phyloP scores from a whole-genome alignment of 148 eudicot genomes.

The Chenopodium formosanum region DNA sequence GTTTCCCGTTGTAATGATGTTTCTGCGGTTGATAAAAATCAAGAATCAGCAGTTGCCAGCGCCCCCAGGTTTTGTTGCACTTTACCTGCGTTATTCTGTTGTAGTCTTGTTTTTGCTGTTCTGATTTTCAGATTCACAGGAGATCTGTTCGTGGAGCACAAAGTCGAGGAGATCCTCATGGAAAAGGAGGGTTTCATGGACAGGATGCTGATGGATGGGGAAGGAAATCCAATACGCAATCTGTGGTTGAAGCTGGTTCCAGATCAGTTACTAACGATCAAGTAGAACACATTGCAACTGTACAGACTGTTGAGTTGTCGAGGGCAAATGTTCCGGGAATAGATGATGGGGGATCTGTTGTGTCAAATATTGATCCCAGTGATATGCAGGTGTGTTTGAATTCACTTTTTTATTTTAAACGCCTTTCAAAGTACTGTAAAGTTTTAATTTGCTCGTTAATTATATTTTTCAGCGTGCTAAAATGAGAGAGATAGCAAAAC shows the following conservation, averaged over 20 bases:
- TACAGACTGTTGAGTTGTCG: slow-evolving; percentile 36
- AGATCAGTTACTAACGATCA: slow-evolving; percentile 34
- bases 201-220: slow-evolving; percentile 61
- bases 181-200: slow-evolving; percentile 46
- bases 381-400: slow-evolving; percentile 46
- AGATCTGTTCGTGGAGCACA: slow-evolving; percentile 48
- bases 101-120: slow-evolving; percentile 2
- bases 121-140: slow-evolving; percentile 49
- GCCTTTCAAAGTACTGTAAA: neutral
- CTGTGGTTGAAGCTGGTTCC: slow-evolving; percentile 32
- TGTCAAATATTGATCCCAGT: slow-evolving; percentile 42
- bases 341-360: slow-evolving; percentile 37
- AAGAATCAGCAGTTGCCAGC: slow-evolving; percentile 33
- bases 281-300: slow-evolving; percentile 19
- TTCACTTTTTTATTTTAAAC: neutral
- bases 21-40: slow-evolving; percentile 35
- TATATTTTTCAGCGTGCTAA: slow-evolving; percentile 63
- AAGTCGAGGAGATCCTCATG: slow-evolving; percentile 43
- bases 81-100: slow-evolving; percentile 13
- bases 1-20: slow-evolving; percentile 32
- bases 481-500: slow-evolving; percentile 81
- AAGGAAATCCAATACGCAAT: slow-evolving; percentile 45
- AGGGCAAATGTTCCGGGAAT: slow-evolving; percentile 33
- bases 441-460: slow-evolving; percentile 7
- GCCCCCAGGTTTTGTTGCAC: slow-evolving; percentile 52